Percentiles rank a stretch among this genome's conserved stretches.
These are phyloP conservation scores for Endocalyx cinctus DNA, from an alignment of 2,329 filamentous ascomycete species.

Conservation along the genomic window DNA sequence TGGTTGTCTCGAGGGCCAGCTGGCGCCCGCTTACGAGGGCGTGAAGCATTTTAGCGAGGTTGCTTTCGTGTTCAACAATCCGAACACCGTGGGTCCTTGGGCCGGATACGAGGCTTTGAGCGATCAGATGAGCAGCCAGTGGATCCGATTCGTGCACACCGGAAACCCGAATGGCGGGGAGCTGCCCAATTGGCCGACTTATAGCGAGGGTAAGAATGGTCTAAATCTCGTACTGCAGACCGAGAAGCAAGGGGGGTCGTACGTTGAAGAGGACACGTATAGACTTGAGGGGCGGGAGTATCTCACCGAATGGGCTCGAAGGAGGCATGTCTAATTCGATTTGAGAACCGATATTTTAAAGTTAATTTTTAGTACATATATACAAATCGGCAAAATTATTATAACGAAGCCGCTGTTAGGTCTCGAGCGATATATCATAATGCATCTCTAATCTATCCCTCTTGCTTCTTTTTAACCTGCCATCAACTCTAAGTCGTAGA, in stretches of 20 bases:
- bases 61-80: slow-evolving; percentile 33
- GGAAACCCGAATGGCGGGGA: slow-evolving; percentile 22
- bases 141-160: slow-evolving; percentile 23
- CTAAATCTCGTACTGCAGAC: slow-evolving; percentile 28
- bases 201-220: slow-evolving; percentile 18
- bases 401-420: too few species aligned
- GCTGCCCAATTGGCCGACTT: slow-evolving; percentile 24
- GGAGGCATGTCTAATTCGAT: slow-evolving; percentile 15
- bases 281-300: slow-evolving; percentile 27
- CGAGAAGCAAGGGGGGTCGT: slow-evolving; percentile 21
- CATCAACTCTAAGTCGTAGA: too few species aligned
- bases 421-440: too few species aligned
- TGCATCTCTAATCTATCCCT: too few species aligned
- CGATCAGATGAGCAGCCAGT: slow-evolving; percentile 22
- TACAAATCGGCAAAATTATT: too few species aligned
- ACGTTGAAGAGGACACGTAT: slow-evolving; percentile 29
- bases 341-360: too few species aligned
- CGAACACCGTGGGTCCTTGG: slow-evolving; percentile 17
- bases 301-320: slow-evolving; percentile 25
- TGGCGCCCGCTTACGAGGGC: slow-evolving; percentile 27
- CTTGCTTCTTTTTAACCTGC: too few species aligned
- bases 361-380: too few species aligned
- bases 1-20: slow-evolving; percentile 5
- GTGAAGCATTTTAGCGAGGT: slow-evolving; percentile 36
- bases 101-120: slow-evolving; percentile 21